A percentile compares a stretch with the other conserved stretches of the same genome.
Evolutionary conservation across 208 protist genomes (phyloP).

Genomic region (Porcisia hertigi): DNA sequence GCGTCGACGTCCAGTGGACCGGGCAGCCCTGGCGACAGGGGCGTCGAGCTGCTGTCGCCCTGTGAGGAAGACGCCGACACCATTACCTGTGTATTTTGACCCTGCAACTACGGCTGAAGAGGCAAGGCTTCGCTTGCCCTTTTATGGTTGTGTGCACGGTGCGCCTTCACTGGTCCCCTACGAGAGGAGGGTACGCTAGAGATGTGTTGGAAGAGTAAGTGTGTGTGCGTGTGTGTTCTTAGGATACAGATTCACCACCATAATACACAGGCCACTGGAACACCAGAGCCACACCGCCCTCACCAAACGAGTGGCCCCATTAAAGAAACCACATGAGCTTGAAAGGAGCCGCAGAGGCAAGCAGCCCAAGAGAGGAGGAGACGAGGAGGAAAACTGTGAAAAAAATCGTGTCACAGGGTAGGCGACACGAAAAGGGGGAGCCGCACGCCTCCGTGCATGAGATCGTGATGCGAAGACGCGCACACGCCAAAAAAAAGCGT

Average conservation of each 20-base stretch:
- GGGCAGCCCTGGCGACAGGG: not conserved
- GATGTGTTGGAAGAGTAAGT: not conserved
- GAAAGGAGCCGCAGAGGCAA: not conserved
- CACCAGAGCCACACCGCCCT: not conserved
- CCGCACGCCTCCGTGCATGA: no score
- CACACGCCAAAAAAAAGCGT: no score
- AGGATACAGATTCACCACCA: no score
- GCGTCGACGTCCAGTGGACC: not conserved
- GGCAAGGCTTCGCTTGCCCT: not conserved
- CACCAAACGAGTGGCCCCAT: not conserved
- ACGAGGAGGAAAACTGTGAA: not conserved
- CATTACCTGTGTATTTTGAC: not conserved
- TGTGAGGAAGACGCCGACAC: constrained; percentile 1
- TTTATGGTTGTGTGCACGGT: not conserved
- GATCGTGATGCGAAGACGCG: no score
- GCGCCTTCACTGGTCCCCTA: not conserved
- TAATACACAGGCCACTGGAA: not conserved
- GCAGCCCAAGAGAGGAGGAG: not conserved
- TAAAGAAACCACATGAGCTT: no score
- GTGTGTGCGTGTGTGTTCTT: not conserved
- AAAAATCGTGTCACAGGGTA: not conserved
- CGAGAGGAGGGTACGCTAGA: not conserved
- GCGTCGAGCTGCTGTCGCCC: not conserved
- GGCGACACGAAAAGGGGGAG: no score
- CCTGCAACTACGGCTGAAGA: not conserved